These are phyloP conservation scores for Cymbomonas tetramitiformis DNA, from an alignment of 139 green algal genomes.

Conservation along the genomic window DNA sequence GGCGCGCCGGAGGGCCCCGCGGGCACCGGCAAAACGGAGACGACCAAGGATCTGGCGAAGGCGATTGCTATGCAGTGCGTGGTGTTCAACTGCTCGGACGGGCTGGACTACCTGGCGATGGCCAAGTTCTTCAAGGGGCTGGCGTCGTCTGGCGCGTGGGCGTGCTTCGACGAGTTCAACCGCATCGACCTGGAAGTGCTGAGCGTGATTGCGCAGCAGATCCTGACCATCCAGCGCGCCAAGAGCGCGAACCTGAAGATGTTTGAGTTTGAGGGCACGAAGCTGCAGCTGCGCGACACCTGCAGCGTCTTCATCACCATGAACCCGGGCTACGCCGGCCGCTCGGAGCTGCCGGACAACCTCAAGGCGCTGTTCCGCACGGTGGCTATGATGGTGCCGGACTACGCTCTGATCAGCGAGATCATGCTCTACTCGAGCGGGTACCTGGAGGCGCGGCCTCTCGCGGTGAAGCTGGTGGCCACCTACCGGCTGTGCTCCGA, in stretches of 20 bases:
- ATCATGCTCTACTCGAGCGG: conserved; percentile 60
- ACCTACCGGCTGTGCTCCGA: conserved; percentile 46
- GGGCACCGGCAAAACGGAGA: conserved; percentile 31
- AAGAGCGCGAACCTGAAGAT: conserved; percentile 43
- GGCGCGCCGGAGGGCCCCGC: conserved; percentile 54
- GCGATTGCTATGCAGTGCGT: conserved; percentile 70
- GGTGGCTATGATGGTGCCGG: conserved; percentile 69
- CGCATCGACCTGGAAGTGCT: conserved; percentile 39
- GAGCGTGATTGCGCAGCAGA: conserved; percentile 56
- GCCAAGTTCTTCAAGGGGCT: conserved; percentile 67
- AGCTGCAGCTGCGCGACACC: conserved; percentile 36
- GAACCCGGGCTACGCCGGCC: conserved; percentile 55
- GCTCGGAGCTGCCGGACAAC: conserved; percentile 58
- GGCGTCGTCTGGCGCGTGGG: conserved; percentile 48
- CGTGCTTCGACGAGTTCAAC: conserved; percentile 48
- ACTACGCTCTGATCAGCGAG: conserved; percentile 64
- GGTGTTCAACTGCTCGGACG: conserved; percentile 75
- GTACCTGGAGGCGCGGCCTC: conserved; percentile 45
- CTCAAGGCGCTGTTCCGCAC: conserved; percentile 47
- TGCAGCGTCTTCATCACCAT: conserved; percentile 65
- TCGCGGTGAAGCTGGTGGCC: conserved; percentile 65
- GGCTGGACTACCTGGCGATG: conserved; percentile 65
- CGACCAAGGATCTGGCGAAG: conserved; percentile 40
- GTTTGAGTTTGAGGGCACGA: conserved; percentile 70
- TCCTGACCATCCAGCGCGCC: conserved; percentile 67